Conservation (phyloP, 768 basidiomycete genomes). For the Leccinum subtestaceum region DNA sequence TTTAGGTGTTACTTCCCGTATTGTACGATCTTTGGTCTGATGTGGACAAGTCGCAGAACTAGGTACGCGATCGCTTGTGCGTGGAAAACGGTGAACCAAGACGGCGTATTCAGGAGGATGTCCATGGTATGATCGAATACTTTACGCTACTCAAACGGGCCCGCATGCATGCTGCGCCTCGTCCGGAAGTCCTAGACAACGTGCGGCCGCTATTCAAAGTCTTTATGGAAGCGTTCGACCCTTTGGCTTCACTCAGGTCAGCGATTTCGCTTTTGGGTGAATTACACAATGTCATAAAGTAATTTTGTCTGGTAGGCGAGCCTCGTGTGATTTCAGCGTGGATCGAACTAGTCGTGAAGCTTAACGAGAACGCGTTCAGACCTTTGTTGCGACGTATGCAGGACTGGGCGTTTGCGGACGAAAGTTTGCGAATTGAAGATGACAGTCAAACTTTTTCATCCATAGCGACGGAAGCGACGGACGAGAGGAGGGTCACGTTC, state of each 20-base stretch:
- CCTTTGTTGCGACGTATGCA: conserved; percentile 89
- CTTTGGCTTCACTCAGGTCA: conserved; percentile 31
- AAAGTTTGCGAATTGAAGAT: conserved; percentile 15
- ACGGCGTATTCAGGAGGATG: conserved; percentile 17
- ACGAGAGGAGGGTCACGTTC: conserved; percentile 64
- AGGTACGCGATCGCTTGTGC: conserved; percentile 29
- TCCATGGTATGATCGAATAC: conserved; percentile 40
- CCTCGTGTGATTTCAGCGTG: conserved; percentile 63
- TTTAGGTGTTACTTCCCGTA: conserved; percentile 58
- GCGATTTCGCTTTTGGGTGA: background rate
- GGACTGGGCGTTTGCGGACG: conserved; percentile 87
- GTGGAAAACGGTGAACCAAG: conserved; percentile 1
- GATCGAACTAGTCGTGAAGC: conserved; percentile 84
- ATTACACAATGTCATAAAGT: background rate
- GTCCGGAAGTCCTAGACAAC: conserved; percentile 62
- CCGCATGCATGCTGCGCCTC: conserved; percentile 61
- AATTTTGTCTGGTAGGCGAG: conserved; percentile 40
- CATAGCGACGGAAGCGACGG: conserved; percentile 21
- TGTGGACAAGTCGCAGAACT: conserved; percentile 33
- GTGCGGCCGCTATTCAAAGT: conserved; percentile 69
- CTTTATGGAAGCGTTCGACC: conserved; percentile 75
- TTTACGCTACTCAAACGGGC: conserved; percentile 67
- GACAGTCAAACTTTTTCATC: background rate
- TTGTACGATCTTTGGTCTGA: conserved; percentile 57
- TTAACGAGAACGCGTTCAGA: conserved; percentile 88